Evolutionary conservation across 306 rosid genomes (phyloP).

Genomic region (Ormosia emarginata): DNA sequence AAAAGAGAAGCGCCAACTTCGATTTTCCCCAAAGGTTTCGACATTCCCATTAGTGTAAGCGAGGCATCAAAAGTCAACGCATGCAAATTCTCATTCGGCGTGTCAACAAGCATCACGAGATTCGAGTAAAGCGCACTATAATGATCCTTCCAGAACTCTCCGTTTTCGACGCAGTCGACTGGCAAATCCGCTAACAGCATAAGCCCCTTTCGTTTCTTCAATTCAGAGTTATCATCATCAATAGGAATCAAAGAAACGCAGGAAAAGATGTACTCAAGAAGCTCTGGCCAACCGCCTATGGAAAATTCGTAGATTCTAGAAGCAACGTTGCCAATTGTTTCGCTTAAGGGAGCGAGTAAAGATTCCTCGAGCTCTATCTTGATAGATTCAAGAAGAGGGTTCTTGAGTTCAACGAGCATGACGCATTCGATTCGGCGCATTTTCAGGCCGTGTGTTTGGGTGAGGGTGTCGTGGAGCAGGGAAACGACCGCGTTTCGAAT

Average conservation of each 20-base stretch:
- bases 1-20: neutral
- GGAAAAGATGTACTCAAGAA: neutral
- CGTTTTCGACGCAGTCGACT: neutral
- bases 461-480: neutral
- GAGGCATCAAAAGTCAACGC: neutral
- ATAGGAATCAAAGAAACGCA: neutral
- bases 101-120: neutral
- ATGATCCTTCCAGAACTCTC: neutral
- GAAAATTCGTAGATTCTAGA: neutral
- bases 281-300: neutral
- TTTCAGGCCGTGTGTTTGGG: neutral
- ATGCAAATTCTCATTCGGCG: neutral
- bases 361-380: neutral
- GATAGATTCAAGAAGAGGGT: neutral
- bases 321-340: neutral
- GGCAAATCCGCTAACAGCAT: neutral
- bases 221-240: neutral
- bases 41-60: neutral
- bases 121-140: neutral
- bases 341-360: neutral
- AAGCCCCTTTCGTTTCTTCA: neutral
- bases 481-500: neutral
- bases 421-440: neutral
- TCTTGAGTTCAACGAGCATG: neutral
- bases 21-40: neutral